phyloP scores from a whole-genome alignment of 129 eudicot genomes.

The Artemisia annua region DNA sequence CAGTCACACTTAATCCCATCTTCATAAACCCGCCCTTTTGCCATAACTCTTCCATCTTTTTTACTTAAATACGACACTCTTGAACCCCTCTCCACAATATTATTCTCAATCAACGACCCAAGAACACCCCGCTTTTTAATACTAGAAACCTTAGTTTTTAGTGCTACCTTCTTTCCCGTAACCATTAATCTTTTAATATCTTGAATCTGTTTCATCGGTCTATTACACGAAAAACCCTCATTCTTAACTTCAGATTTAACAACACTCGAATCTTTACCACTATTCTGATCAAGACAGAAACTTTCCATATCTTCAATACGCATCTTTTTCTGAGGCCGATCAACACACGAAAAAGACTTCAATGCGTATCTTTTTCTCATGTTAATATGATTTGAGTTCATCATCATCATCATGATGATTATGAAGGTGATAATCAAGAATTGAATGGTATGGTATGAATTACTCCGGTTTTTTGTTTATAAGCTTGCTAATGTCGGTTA shows the following conservation, averaged over 20 bases:
- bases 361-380: too few relatives aligned
- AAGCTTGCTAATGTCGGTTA: too few relatives aligned
- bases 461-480: too few relatives aligned
- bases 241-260: neutral
- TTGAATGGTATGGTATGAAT: too few relatives aligned
- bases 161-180: neutral
- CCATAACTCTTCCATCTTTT: slow-evolving; percentile 26
- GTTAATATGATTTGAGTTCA: too few relatives aligned
- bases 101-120: slow-evolving; percentile 49
- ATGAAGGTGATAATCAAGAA: too few relatives aligned
- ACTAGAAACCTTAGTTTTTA: slow-evolving; percentile 17
- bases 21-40: slow-evolving; percentile 47
- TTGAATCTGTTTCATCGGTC: neutral
- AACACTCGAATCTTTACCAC: neutral
- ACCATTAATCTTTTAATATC: neutral
- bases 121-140: slow-evolving; percentile 26
- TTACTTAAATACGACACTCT: slow-evolving; percentile 41
- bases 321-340: neutral
- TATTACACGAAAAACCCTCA: neutral
- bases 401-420: too few relatives aligned
- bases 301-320: too few relatives aligned
- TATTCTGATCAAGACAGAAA: too few relatives aligned
- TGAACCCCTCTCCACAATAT: slow-evolving; percentile 36
- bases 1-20: slow-evolving; percentile 72
- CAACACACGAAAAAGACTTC: neutral